phyloP scores from a whole-genome alignment of 2,329 filamentous ascomycete species.

The Chaetomium sp. region DNA sequence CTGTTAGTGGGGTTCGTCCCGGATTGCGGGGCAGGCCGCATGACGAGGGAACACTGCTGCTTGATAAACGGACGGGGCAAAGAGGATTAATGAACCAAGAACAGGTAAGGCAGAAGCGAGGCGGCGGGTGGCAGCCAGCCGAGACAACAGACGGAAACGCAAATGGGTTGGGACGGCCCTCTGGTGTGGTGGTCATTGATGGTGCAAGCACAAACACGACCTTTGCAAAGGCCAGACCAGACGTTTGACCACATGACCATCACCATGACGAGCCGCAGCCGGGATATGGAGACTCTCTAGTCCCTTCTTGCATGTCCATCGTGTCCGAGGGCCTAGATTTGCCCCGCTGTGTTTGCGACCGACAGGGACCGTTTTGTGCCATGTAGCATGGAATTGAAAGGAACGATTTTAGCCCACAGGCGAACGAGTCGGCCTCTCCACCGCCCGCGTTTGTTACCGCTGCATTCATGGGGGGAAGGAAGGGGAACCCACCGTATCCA shows the following conservation, averaged over 20 bases:
- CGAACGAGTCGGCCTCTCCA: conserved; percentile 23
- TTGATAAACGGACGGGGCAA: conserved; percentile 31
- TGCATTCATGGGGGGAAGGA: conserved; percentile 2
- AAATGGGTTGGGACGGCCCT: conserved; percentile 1
- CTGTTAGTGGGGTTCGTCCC: conserved; percentile 39
- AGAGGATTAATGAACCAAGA: conserved; percentile 11
- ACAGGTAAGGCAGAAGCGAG: conserved; percentile 8
- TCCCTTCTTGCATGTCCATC: conserved; percentile 27
- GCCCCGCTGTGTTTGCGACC: conserved; percentile 21
- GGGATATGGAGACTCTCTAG: conserved; percentile 28
- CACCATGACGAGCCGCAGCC: conserved; percentile 29
- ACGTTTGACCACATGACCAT: conserved; percentile 31
- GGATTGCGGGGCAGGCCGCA: conserved; percentile 36
- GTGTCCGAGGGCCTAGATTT: conserved; percentile 20
- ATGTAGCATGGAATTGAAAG: conserved; percentile 25
- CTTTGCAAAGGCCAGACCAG: not conserved
- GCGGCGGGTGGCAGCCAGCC: conserved; percentile 12
- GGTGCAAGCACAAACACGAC: conserved; percentile 15
- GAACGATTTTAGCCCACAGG: conserved; percentile 5
- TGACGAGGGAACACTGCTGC: conserved; percentile 25
- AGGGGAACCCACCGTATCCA: conserved; percentile 26
- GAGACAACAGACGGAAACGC: conserved; percentile 9
- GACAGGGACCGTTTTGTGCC: conserved; percentile 28
- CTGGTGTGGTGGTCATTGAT: conserved; percentile 14
- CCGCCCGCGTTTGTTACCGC: conserved; percentile 22